phyloP scores from a whole-genome alignment of 108 stramenopile genomes.

The Conticribra weissflogii region DNA sequence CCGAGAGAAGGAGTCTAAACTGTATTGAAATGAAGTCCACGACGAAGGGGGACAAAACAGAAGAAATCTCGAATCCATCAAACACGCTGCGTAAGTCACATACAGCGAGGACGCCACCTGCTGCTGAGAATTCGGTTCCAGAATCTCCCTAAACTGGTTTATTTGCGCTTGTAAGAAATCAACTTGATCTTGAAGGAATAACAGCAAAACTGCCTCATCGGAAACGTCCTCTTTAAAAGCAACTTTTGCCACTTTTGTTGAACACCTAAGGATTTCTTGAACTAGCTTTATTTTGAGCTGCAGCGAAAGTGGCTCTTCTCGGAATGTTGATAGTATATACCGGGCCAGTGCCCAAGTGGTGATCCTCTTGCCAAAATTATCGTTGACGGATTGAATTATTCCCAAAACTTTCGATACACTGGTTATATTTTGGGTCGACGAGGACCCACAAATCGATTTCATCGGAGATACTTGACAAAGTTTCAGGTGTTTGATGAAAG shows the following conservation, averaged over 20 bases:
- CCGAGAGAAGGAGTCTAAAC: background rate
- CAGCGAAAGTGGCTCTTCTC: conserved; percentile 6
- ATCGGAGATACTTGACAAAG: too few species aligned
- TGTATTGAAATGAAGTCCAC: conserved; percentile 1
- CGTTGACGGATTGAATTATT: too few species aligned
- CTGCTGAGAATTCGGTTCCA: background rate
- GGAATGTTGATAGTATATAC: too few species aligned
- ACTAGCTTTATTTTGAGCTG: conserved; percentile 12
- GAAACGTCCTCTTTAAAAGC: conserved; percentile 3
- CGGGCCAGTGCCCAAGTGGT: too few species aligned
- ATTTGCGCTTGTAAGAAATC: background rate
- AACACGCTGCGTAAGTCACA: background rate
- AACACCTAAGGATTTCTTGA: conserved; percentile 30
- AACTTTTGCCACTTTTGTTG: conserved; percentile 29
- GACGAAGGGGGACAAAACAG: conserved; percentile 12
- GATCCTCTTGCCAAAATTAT: too few species aligned
- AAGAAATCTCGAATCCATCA: conserved; percentile 3
- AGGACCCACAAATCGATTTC: too few species aligned
- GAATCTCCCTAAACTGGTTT: background rate
- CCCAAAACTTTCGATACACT: too few species aligned
- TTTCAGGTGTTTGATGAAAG: conserved; percentile 13
- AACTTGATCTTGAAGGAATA: conserved; percentile 24
- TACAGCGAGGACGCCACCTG: background rate
- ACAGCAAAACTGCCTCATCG: background rate
- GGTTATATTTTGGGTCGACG: too few species aligned